Conservation (phyloP, 805 yeast species). For the Candida krabiensis region DNA sequence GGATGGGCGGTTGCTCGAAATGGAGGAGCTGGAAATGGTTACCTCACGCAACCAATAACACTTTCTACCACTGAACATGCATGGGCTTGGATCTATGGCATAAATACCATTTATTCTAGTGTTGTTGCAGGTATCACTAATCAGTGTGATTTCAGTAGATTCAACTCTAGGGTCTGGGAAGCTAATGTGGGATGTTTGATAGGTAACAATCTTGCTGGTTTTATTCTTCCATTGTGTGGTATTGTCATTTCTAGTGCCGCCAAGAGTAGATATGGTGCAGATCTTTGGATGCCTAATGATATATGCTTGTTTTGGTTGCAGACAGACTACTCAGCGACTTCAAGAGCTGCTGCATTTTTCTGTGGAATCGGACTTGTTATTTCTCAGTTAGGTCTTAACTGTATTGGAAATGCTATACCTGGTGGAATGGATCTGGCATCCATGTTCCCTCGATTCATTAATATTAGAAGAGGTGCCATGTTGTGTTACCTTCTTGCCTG, state of each 20-base stretch:
- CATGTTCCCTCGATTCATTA: slow-evolving; percentile 42
- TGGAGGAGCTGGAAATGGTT: slow-evolving; percentile 10
- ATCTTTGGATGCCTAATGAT: slow-evolving; percentile 47
- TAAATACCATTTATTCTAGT: slow-evolving; percentile 40
- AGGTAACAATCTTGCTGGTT: slow-evolving; percentile 33
- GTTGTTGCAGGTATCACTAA: slow-evolving; percentile 41
- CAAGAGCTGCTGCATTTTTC: slow-evolving; percentile 52
- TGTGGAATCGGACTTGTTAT: slow-evolving; percentile 37
- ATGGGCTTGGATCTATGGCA: slow-evolving; percentile 44
- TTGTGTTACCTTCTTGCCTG: slow-evolving; percentile 36
- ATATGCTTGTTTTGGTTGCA: slow-evolving; percentile 41
- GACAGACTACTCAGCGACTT: slow-evolving; percentile 36
- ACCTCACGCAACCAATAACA: slow-evolving; percentile 9
- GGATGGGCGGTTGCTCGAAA: slow-evolving; percentile 16
- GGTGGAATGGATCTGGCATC: slow-evolving; percentile 57
- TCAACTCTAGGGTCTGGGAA: slow-evolving; percentile 20
- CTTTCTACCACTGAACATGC: slow-evolving; percentile 21
- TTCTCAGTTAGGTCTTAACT: slow-evolving; percentile 40
- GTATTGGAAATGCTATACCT: slow-evolving; percentile 41
- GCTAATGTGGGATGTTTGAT: slow-evolving; percentile 33
- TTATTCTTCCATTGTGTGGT: slow-evolving; percentile 44
- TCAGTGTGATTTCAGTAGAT: slow-evolving; percentile 37
- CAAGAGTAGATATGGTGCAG: slow-evolving; percentile 23
- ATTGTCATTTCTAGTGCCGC: slow-evolving; percentile 45
- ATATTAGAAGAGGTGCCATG: slow-evolving; percentile 47